Evolutionary conservation across 2,329 filamentous ascomycete genomes (phyloP).

Genomic region (Didymosphaeria variabile): DNA sequence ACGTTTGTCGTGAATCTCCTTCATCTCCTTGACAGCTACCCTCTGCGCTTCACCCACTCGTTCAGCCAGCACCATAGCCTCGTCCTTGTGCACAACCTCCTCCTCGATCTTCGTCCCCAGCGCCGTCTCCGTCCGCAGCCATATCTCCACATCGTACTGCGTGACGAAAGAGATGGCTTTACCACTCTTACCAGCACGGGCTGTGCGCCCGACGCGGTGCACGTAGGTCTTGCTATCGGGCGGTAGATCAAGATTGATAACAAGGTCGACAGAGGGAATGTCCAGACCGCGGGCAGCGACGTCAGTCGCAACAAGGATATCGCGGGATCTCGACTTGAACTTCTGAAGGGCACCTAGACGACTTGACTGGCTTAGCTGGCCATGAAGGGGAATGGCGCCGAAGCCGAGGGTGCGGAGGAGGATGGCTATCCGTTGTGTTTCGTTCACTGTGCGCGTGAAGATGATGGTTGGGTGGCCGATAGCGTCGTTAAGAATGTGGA

Average conservation of each 20-base stretch:
- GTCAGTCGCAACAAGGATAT: conserved; percentile 92
- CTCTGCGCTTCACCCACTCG: conserved; percentile 86
- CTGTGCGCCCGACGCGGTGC: conserved; percentile 87
- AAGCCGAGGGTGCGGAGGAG: conserved; percentile 86
- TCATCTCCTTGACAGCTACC: conserved; percentile 81
- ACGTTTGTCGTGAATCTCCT: conserved; percentile 75
- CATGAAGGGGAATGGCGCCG: conserved; percentile 90
- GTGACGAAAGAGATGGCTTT: conserved; percentile 83
- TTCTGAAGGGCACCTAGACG: conserved; percentile 90
- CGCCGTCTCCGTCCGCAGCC: conserved; percentile 81
- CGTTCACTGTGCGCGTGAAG: conserved; percentile 91
- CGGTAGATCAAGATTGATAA: conserved; percentile 86
- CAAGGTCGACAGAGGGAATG: conserved; percentile 88
- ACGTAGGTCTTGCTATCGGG: conserved; percentile 90
- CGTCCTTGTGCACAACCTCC: conserved; percentile 77
- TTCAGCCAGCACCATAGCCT: conserved; percentile 82
- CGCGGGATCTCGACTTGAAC: conserved; percentile 80
- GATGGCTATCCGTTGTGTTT: conserved; percentile 85
- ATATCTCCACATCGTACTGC: conserved; percentile 87
- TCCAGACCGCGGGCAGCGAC: conserved; percentile 93
- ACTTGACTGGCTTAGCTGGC: conserved; percentile 86
- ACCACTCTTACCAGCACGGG: conserved; percentile 84
- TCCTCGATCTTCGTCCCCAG: conserved; percentile 79
- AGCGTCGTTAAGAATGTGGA: conserved; percentile 86
- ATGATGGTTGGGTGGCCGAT: conserved; percentile 87